Percentiles rank a stretch among this genome's conserved stretches.
Evolutionary conservation across 306 rosid genomes (phyloP).

Genomic region (Cucurbita moschata): DNA sequence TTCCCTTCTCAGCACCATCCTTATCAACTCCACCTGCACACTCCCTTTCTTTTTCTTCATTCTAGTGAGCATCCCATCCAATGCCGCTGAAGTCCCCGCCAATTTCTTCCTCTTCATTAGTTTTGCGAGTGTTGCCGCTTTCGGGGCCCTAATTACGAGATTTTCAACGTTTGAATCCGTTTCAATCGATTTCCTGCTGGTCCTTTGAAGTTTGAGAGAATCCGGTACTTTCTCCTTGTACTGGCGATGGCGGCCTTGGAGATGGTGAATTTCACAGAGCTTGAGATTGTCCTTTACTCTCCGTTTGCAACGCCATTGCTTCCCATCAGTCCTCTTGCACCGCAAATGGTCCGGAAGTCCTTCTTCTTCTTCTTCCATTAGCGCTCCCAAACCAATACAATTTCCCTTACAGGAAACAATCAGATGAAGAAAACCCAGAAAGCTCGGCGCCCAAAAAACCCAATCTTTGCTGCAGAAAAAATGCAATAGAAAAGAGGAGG

Average conservation of each 20-base stretch:
- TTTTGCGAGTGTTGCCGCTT: conserved; percentile 27
- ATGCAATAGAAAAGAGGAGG: background rate
- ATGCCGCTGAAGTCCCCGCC: conserved; percentile 17
- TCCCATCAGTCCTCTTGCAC: conserved; percentile 82
- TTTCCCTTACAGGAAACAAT: background rate
- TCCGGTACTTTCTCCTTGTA: conserved; percentile 72
- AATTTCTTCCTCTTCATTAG: conserved; percentile 39
- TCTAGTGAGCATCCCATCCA: conserved; percentile 28
- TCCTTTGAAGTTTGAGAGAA: conserved; percentile 64
- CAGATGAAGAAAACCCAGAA: background rate
- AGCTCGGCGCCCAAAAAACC: background rate
- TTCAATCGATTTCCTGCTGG: conserved; percentile 15
- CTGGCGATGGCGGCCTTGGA: conserved; percentile 79
- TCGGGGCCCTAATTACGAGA: conserved; percentile 44
- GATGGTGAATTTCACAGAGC: conserved; percentile 85
- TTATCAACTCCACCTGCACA: conserved; percentile 63
- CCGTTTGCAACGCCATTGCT: conserved; percentile 89
- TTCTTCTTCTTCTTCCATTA: conserved; percentile 27
- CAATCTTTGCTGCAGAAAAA: background rate
- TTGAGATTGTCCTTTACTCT: conserved; percentile 61
- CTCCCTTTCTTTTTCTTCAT: conserved; percentile 33
- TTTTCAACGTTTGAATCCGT: conserved; percentile 22
- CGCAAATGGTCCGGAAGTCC: conserved; percentile 60
- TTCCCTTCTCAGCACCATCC: conserved; percentile 75
- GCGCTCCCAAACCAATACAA: background rate